Evolutionary conservation across 2,329 filamentous ascomycete species (phyloP), one percentile per base, ranked within the genome.

Genomic region (Aspergillus sp.): DNA sequence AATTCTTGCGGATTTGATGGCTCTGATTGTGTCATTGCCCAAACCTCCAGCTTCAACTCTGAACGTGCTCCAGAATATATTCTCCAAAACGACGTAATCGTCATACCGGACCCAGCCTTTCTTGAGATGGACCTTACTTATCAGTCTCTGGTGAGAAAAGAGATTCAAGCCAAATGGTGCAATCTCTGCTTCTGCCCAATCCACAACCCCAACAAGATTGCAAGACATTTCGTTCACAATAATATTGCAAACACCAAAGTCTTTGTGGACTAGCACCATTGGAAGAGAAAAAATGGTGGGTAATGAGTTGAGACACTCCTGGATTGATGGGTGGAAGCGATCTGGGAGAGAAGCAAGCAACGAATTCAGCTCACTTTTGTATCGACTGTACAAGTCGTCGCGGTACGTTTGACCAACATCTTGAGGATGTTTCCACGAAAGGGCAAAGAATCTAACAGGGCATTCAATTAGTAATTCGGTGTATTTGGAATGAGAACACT

Each of bases 141-240:
- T 72, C 17, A 79, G 56, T 41, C 33, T 39, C 53, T 77, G 62
- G 1, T 76, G 57, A 12, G 70, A 73, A 55, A 76, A 62, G 1
- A 79, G 64, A 49, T 78, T 77, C 0, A 71, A 33, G 4, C 76
- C 76, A 59, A 79, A 79, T 7, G 76, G 74, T n/a, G 68, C 52
- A 25, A 78, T 68, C 48, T 71, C 66, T 3, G 76, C 72, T 62
- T 79, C 73, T 1, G 76, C 72, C 76, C 73, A 80, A 66, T 78
- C 75, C 55, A 79, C 67, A 7, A 79, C 74, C 2, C 76, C 76
- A 33, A 66, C 65, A 3, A 79, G 58, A 62, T 73, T 70, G 63
- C 69, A 77, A 33, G 73, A 64, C 5, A 8, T 59, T 44, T 73
- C 65, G 41, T 78, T 67, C 5, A 79, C 76, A 9, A 79, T 68